Percentiles rank a stretch among this genome's conserved stretches.
phyloP scores from a whole-genome alignment of 495 filamentous ascomycete species.

The Penicillium samsonianum region DNA sequence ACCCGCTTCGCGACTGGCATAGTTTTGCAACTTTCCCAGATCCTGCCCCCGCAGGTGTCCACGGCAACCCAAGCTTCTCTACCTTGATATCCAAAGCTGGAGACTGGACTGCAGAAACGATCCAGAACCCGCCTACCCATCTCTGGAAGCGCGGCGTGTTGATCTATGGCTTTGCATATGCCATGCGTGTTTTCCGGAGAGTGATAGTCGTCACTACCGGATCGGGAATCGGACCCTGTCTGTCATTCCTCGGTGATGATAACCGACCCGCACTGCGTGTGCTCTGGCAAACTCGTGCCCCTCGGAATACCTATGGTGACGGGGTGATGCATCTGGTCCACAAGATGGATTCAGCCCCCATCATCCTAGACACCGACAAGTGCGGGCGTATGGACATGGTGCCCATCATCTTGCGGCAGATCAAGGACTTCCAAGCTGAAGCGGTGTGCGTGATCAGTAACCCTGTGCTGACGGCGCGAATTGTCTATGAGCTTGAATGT shows the following conservation, averaged over 20 bases:
- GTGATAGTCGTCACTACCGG: conserved; percentile 80
- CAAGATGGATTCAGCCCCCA: conserved; percentile 52
- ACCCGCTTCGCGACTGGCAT: conserved; percentile 75
- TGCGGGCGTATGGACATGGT: conserved; percentile 55
- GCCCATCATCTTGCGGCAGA: conserved; percentile 57
- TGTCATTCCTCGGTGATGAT: conserved; percentile 51
- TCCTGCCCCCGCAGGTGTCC: conserved; percentile 18
- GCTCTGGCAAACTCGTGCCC: conserved; percentile 59
- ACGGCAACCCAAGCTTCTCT: conserved; percentile 52
- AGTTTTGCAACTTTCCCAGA: conserved; percentile 74
- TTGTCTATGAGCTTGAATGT: conserved; percentile 73
- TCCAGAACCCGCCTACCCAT: conserved; percentile 57
- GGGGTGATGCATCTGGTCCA: conserved; percentile 52
- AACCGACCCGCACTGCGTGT: conserved; percentile 55
- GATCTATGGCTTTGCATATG: conserved; percentile 70
- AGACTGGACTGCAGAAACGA: conserved; percentile 75
- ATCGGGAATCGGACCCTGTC: conserved; percentile 71
- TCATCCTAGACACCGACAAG: conserved; percentile 56
- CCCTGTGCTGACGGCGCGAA: conserved; percentile 65
- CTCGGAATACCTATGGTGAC: conserved; percentile 55
- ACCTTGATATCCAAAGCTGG: conserved; percentile 76
- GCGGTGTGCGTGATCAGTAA: conserved; percentile 79
- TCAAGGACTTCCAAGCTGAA: conserved; percentile 61
- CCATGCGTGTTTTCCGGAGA: conserved; percentile 66
- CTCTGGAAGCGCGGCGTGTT: conserved; percentile 51